These are phyloP conservation scores for Tetracladium setigerum DNA, from an alignment of 495 filamentous ascomycete species.

Conservation along the genomic window DNA sequence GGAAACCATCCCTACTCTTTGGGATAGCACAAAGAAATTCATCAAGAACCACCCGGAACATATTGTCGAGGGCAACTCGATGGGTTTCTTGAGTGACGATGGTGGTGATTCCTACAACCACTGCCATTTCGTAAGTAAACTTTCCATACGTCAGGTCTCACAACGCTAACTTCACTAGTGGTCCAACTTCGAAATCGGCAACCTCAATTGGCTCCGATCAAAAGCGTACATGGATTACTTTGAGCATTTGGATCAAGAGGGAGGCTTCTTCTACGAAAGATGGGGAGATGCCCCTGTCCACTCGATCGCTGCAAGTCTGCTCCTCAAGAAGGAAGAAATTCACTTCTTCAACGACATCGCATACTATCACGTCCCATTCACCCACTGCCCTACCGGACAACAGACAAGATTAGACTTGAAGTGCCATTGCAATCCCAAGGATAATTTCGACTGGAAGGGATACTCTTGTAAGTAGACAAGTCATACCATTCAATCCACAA, in stretches of 20 bases:
- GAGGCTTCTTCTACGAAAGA: slow-evolving; percentile 89
- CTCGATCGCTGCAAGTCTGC: slow-evolving; percentile 82
- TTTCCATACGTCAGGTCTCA: neutral
- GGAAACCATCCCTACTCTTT: slow-evolving; percentile 92
- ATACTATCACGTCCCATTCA: slow-evolving; percentile 98
- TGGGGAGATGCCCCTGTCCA: slow-evolving; percentile 91
- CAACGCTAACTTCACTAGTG: slow-evolving; percentile 43
- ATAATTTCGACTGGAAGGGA: slow-evolving; percentile 99
- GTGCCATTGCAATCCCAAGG: slow-evolving; percentile 89
- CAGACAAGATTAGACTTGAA: slow-evolving; percentile 69
- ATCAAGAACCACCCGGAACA: slow-evolving; percentile 85
- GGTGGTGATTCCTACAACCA: slow-evolving; percentile 86
- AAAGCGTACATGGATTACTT: slow-evolving; percentile 77
- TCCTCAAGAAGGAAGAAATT: slow-evolving; percentile 85
- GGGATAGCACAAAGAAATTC: slow-evolving; percentile 89
- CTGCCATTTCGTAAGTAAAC: slow-evolving; percentile 80
- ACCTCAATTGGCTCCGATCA: slow-evolving; percentile 74
- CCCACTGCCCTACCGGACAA: slow-evolving; percentile 90
- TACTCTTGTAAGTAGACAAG: slow-evolving; percentile 69
- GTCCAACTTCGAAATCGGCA: slow-evolving; percentile 91
- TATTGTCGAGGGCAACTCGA: slow-evolving; percentile 72
- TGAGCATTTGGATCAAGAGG: slow-evolving; percentile 67
- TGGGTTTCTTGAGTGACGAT: slow-evolving; percentile 88
- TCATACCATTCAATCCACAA: slow-evolving; percentile 7
- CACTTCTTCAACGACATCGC: slow-evolving; percentile 99